phyloP scores from a whole-genome alignment of 2,329 filamentous ascomycete genomes.

The Fusarium sp. region DNA sequence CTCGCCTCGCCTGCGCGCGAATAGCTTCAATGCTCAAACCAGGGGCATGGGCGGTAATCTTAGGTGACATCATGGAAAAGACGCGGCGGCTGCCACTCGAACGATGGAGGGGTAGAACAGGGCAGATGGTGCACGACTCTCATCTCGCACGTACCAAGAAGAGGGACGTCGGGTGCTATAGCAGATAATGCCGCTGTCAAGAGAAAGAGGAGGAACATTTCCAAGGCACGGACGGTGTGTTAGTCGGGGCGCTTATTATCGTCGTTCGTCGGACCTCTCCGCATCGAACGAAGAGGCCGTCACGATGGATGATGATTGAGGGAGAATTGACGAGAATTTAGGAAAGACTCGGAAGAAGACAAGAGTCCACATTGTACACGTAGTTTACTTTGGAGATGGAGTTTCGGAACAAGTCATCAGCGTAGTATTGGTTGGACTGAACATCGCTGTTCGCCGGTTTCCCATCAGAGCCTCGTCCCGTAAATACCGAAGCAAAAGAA shows the following conservation, averaged over 20 bases:
- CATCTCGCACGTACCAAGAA: slow-evolving; percentile 17
- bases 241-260: slow-evolving; percentile 2
- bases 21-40: slow-evolving; percentile 29
- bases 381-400: not conserved
- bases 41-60: slow-evolving; percentile 29
- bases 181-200: slow-evolving; percentile 18
- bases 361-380: slow-evolving; percentile 4
- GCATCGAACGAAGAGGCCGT: slow-evolving; percentile 6
- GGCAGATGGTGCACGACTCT: not conserved
- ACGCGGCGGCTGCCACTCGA: slow-evolving; percentile 15
- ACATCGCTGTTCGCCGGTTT: not conserved
- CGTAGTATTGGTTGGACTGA: not conserved
- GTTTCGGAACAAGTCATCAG: not conserved
- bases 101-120: slow-evolving; percentile 18
- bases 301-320: not conserved
- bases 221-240: slow-evolving; percentile 4
- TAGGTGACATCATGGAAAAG: slow-evolving; percentile 32
- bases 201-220: not conserved
- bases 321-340: not conserved
- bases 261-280: not conserved
- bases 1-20: not conserved
- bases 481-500: not conserved
- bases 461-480: not conserved
- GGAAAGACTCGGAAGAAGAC: not conserved
- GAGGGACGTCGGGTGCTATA: not conserved